phyloP scores from a whole-genome alignment of 352 stramenopile genomes.

The Vaucheria bursata region DNA sequence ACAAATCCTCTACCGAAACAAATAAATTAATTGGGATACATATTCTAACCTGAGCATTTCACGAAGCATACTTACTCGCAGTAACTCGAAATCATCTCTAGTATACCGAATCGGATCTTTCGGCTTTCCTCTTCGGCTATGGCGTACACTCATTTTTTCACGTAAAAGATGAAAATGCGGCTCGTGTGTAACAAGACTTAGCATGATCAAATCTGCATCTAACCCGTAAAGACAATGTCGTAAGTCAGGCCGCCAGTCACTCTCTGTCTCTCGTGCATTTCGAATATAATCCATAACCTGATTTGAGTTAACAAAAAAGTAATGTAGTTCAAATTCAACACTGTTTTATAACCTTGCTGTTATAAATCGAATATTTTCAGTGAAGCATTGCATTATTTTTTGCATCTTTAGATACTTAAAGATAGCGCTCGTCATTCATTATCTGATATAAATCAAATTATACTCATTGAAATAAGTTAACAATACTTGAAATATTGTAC shows the following conservation, averaged over 20 bases:
- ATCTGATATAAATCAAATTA: too few species aligned
- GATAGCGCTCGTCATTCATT: too few species aligned
- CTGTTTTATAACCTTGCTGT: too few species aligned
- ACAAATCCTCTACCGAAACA: not conserved
- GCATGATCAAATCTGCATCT: slow-evolving; percentile 98
- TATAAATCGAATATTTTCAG: too few species aligned
- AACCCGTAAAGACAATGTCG: slow-evolving; percentile 98
- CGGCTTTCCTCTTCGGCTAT: slow-evolving; percentile 59
- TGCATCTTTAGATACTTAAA: too few species aligned
- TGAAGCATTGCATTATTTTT: too few species aligned
- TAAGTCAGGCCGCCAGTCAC: slow-evolving; percentile 83
- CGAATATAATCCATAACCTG: slow-evolving; percentile 97
- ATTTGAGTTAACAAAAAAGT: too few species aligned
- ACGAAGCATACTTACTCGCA: slow-evolving; percentile 60
- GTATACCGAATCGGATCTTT: slow-evolving; percentile 71
- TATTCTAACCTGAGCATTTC: slow-evolving; percentile 56
- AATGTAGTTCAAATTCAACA: too few species aligned
- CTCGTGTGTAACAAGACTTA: slow-evolving; percentile 92
- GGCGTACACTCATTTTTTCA: slow-evolving; percentile 71
- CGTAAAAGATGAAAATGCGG: slow-evolving; percentile 85
- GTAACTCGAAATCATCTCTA: slow-evolving; percentile 67
- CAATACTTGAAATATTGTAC: too few species aligned
- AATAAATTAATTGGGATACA: not conserved
- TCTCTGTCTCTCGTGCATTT: slow-evolving; percentile 75
- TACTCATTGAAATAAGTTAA: too few species aligned